phyloP scores from a whole-genome alignment of 108 stramenopile species.

The Bacterosira constricta region DNA sequence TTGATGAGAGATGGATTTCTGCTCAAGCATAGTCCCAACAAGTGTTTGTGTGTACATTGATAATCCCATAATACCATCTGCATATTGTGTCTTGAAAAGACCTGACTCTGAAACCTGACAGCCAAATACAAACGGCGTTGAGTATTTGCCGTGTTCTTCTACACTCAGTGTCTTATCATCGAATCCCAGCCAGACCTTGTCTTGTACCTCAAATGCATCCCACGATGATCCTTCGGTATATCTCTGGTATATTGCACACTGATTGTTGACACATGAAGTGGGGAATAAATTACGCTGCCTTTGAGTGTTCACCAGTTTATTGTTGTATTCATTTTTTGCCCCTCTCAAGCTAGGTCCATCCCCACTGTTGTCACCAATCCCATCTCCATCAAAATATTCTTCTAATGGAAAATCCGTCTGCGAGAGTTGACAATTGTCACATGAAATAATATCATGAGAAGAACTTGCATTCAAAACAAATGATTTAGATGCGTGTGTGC shows the following conservation, averaged over 20 bases:
- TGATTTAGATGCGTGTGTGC: constrained; percentile 61
- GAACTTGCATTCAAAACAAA: constrained; percentile 29
- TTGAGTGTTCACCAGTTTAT: not conserved
- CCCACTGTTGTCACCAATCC: constrained; percentile 19
- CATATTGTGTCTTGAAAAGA: constrained; percentile 91
- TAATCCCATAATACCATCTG: constrained; percentile 96
- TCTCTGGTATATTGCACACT: constrained; percentile 60
- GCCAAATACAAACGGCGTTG: constrained; percentile 89
- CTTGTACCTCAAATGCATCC: constrained; percentile 75
- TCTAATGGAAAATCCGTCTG: constrained; percentile 1
- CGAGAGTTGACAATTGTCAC: constrained; percentile 23
- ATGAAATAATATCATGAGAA: constrained; percentile 30
- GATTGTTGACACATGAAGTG: constrained; percentile 23
- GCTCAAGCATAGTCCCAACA: constrained; percentile 36
- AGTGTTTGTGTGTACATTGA: constrained; percentile 63
- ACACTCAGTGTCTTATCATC: constrained; percentile 8
- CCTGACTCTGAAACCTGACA: constrained; percentile 90
- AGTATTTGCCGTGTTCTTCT: constrained; percentile 23
- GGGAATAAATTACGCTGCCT: not conserved
- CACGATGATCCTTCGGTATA: constrained; percentile 84
- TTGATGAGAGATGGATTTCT: constrained; percentile 53
- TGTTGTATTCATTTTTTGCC: not conserved
- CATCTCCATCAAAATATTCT: constrained; percentile 13
- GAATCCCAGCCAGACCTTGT: constrained; percentile 74
- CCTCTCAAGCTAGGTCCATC: constrained; percentile 8